Evolutionary conservation across 2,329 filamentous ascomycete species (phyloP), one percentile per base, ranked within the genome.

Genomic region (Colletotrichum salicis): DNA sequence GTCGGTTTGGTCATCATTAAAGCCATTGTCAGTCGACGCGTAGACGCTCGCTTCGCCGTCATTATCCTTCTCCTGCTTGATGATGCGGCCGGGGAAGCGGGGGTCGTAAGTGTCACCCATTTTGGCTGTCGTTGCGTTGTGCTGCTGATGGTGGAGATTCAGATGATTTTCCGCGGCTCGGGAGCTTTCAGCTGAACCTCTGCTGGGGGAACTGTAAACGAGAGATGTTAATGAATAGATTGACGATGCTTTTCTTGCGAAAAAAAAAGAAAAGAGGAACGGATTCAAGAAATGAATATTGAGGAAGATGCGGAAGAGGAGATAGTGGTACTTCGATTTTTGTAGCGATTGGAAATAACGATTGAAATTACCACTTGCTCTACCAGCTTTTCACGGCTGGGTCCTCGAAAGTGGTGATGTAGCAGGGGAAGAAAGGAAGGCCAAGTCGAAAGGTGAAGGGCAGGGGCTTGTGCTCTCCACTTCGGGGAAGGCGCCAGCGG

Each of bases 1-100:
- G 27, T 60, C 48, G 19, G 55, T 64, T 13, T 29, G 15, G 4
- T 56, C 70, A n/a, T 69, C 66, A 33, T 58, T 33, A 13, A 37
- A 70, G 11, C 70, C 70, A 22, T 72, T n/a, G 37, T 72, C 70
- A 27, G 70, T 72, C 5, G 41, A 54, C 24, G 54, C 70, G 29
- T 72, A 72, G 3, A 48, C 15, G 7, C 61, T 60, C 10, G 60
- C 59, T 5, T 27, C 22, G 6, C 37, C 29, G 19, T 64, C 65
- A 7, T 29, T 22, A 5, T 57, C 52, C 24, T 61, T 27, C 24
- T 24, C 41, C n/a, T 24, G 35, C n/a, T 24, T 22, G 10, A 58
- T 31, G 35, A 58, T 11, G 1, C 22, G 62, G 8, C 35, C 62
- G 3, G 35, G 35, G 13, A 51, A 58, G 35, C 29, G 35, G 27